A percentile compares a stretch with the other conserved stretches of the same genome.
Evolutionary conservation across 1,284 basidiomycete genomes (phyloP).

Genomic region (Trametes versicolor): DNA sequence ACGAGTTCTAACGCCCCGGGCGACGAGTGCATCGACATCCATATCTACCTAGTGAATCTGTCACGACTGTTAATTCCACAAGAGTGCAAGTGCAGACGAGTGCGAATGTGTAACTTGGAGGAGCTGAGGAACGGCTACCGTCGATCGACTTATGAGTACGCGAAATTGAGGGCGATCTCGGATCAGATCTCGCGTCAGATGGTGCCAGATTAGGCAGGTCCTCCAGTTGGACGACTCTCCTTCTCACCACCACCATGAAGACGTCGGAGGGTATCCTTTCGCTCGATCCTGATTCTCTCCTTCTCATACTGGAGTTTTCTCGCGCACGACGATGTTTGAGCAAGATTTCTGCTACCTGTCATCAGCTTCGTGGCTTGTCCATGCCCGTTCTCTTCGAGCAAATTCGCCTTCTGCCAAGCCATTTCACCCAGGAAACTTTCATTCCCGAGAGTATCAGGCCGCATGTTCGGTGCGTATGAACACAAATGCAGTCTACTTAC

Average conservation of each 20-base stretch:
- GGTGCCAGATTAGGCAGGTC: conserved; percentile 14
- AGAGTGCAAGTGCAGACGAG: too few species aligned
- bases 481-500: not conserved
- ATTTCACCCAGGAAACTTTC: not conserved
- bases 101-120: too few species aligned
- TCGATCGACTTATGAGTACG: too few species aligned
- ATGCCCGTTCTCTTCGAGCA: not conserved
- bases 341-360: not conserved
- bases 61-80: not conserved
- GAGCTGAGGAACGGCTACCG: too few species aligned
- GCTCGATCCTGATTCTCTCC: not conserved
- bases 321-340: not conserved
- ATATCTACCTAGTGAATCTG: conserved; percentile 38
- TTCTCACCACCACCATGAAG: too few species aligned
- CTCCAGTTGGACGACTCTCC: conserved; percentile 1
- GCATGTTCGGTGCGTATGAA: not conserved
- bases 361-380: not conserved
- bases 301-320: not conserved
- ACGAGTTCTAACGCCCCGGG: conserved; percentile 68
- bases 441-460: not conserved
- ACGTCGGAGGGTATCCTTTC: not conserved
- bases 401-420: not conserved
- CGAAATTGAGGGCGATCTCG: conserved; percentile 21
- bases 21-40: conserved; percentile 56
- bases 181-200: conserved; percentile 19